A percentile compares a stretch with the other conserved stretches of the same genome.
phyloP scores from a whole-genome alignment of 371 early-diverging fungal species.

The Mortierella sp. region DNA sequence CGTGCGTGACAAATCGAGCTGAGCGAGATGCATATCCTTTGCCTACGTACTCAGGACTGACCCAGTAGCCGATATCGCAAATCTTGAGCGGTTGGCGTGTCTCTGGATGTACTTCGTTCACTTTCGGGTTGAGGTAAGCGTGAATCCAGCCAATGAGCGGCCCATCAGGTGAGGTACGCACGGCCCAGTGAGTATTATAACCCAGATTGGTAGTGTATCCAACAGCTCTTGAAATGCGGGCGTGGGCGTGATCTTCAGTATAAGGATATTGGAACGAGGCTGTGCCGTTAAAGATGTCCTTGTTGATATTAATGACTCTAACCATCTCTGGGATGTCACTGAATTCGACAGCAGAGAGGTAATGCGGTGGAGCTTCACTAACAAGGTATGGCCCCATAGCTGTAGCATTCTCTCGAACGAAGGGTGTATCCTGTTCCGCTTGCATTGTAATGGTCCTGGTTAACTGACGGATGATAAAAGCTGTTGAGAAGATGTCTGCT shows the following conservation, averaged over 20 bases:
- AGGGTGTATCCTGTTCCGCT: slow-evolving; percentile 7
- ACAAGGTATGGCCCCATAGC: slow-evolving; percentile 35
- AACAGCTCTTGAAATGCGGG: slow-evolving; percentile 19
- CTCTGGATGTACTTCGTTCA: slow-evolving; percentile 16
- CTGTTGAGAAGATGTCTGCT: background rate
- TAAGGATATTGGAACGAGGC: slow-evolving; percentile 41
- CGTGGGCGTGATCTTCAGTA: slow-evolving; percentile 30
- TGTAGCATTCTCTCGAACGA: background rate
- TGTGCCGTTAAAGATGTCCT: slow-evolving; percentile 48
- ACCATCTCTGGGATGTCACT: slow-evolving; percentile 45
- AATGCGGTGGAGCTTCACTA: slow-evolving; percentile 34
- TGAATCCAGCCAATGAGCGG: slow-evolving; percentile 53
- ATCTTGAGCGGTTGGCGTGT: slow-evolving; percentile 23
- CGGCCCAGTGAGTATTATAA: slow-evolving; percentile 43
- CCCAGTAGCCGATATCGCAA: slow-evolving; percentile 44
- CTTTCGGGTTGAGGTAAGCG: slow-evolving; percentile 9
- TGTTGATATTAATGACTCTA: slow-evolving; percentile 40
- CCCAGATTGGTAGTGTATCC: slow-evolving; percentile 9
- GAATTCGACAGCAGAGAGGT: slow-evolving; percentile 36
- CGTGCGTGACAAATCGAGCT: slow-evolving; percentile 23
- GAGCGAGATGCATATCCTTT: slow-evolving; percentile 36
- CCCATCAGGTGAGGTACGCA: slow-evolving; percentile 38
- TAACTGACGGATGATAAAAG: background rate
- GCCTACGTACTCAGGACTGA: slow-evolving; percentile 40
- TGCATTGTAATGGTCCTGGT: background rate